Conservation (phyloP, 345 rosid genomes). For the Melaleuca quinquenervia region DNA sequence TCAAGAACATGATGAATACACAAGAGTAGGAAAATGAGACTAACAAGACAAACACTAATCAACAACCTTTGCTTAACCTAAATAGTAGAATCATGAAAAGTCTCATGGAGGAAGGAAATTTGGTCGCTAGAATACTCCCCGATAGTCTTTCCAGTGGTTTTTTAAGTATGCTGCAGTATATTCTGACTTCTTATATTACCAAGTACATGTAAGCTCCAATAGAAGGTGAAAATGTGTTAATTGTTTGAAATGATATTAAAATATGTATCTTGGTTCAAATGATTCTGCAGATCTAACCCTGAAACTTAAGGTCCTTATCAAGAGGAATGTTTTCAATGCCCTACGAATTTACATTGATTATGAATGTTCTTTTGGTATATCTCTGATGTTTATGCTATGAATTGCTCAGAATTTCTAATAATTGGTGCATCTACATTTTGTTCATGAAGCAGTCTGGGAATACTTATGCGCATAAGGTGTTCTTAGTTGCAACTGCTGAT, state of each 20-base stretch:
- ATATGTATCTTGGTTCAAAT: not conserved
- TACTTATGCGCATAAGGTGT: conserved; percentile 39
- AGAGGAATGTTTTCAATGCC: not conserved
- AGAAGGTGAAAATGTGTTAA: not conserved
- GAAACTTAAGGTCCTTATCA: not conserved
- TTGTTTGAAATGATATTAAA: not conserved
- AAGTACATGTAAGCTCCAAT: not conserved
- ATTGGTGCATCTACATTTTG: conserved; percentile 10
- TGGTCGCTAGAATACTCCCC: not conserved
- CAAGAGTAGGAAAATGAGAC: not conserved
- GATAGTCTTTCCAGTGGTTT: not conserved
- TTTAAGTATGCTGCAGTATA: not conserved
- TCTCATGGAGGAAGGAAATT: not conserved
- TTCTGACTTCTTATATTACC: not conserved
- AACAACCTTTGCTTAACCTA: not conserved
- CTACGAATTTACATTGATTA: not conserved
- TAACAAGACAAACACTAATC: not conserved
- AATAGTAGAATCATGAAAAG: not conserved
- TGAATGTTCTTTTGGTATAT: not conserved
- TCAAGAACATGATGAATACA: not conserved
- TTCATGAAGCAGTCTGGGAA: conserved; percentile 19
- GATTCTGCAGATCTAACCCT: not conserved
- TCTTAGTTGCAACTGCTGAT: conserved; percentile 79
- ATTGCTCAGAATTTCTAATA: not conserved
- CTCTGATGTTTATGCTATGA: not conserved